A percentile compares a stretch with the other conserved stretches of the same genome.
Evolutionary conservation across 306 rosid species (phyloP).

Genomic region (Myrica gale): DNA sequence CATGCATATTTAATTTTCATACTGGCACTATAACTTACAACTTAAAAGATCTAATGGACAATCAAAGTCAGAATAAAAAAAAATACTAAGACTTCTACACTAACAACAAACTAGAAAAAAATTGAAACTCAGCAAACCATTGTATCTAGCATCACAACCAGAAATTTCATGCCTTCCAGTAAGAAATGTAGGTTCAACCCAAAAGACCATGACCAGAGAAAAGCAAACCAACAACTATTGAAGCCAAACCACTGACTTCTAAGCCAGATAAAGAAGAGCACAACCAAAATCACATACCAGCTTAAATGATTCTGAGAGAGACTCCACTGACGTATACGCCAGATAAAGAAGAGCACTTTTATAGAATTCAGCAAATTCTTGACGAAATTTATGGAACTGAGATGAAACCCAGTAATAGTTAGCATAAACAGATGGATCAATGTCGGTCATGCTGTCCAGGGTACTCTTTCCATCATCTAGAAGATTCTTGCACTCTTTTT

Average conservation of each 20-base stretch:
- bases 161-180: neutral
- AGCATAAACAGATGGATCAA: constrained; percentile 95
- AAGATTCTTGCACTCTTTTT: constrained; percentile 85
- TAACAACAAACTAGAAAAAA: neutral
- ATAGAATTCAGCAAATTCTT: constrained; percentile 98
- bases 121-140: neutral
- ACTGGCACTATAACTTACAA: neutral
- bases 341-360: constrained; percentile 97
- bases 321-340: constrained; percentile 93
- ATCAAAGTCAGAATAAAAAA: neutral
- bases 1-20: neutral
- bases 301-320: constrained; percentile 96
- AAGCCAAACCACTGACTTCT: neutral
- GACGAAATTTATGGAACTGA: constrained; percentile 75
- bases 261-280: neutral
- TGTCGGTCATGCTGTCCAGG: constrained; percentile 97
- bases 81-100: neutral
- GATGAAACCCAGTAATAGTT: constrained; percentile 96
- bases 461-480: constrained; percentile 92
- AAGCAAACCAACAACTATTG: neutral
- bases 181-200: neutral
- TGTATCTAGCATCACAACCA: neutral
- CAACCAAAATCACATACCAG: constrained; percentile 54
- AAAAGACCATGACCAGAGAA: neutral
- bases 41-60: neutral